Evolutionary conservation across 345 rosid genomes (phyloP), one percentile per base, ranked within the genome.

Genomic region (Heritiera littoralis): DNA sequence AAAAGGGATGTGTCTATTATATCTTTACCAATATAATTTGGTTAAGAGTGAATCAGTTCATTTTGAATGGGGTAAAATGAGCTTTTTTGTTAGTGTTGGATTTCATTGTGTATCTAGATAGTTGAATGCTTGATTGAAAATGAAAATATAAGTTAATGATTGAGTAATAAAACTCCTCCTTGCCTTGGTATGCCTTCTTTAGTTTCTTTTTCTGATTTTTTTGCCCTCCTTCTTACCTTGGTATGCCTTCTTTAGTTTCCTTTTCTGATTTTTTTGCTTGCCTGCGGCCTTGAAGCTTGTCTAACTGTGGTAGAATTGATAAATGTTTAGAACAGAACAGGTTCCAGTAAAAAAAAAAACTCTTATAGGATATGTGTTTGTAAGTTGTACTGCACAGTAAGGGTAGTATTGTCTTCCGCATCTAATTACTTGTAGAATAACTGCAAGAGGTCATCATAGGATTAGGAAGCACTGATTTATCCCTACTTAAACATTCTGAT

Each of bases 111-210:
- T 48, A 70, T 48, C n/a, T 28, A 48, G n/a, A 70, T 48, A 14
- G 59, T 71, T 49, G 10, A 71, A 49, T 49, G 43, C 30, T 71
- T 9, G 43, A 28, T 49, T 49, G 74, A 70, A 70, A 68, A 68
- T 68, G 52, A 23, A 23, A 69, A 32, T 3, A 1, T 23, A 20
- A 9, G 38, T 46, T 13, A 46, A 46, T 46, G 38, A 20, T 46
- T 46, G 56, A 20, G 46, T 46, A 46, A 28, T 45, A 46, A 66
- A 20, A 45, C 32, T 54, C 35, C 46, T 55, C 46, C 49, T 69
- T 69, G 38, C 74, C 7, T 54, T 28, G 40, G 58, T 14, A 30
- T 70, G 74, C 40, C 41, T 6, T 13, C 74, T 70, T 28, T 28
- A 7, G 9, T 48, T 69, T 23, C 28, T 0, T 23, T 23, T 23